Evolutionary conservation across 2,329 filamentous ascomycete species (phyloP), one percentile per base, ranked within the genome.

Genomic region (Scedosporium boydii): DNA sequence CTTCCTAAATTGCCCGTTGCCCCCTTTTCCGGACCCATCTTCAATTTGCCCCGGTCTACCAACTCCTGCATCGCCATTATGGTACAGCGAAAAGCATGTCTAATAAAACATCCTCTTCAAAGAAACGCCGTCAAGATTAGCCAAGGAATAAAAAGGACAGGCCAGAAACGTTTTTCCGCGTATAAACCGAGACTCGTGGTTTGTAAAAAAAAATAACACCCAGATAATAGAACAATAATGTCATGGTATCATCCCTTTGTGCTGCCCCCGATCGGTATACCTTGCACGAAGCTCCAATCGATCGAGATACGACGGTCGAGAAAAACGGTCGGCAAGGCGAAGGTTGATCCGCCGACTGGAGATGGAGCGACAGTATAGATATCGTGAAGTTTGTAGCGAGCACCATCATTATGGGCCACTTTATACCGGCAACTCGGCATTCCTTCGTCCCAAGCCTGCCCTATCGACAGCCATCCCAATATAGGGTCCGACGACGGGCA

Each of bases 401-500:
- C 2, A 27, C 53, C 12, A 27, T 29, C 18, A 10, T 57, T 9
- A 42, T 42, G 16, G 14, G 7, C 23, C 34, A 38, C 5, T 58
- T 83, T 77, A 93, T 67, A 93, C 90, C 56, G 89, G 90, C 69
- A 96, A 75, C 70, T 95, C 90, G 44, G 86, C 83, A 70, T 92
- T 93, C 67, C 88, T 83, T 69, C 87, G 81, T 29, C 85, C 85
- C 44, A 90, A 76, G 0, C 90, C 88, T 66, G 86, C 71, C 67
- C 86, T 84, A 71, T 96, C 90, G 65, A 96, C 80, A 3, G 80
- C 81, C 67, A 84, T 78, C 63, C 90, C 89, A 70, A 97, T 88
- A 70, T 93, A 96, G 4, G 93, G 91, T 3, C 93, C 93, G 5
- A 98, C 79, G 6, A 97, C 82, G 0, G 95, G 93, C 10, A 96